phyloP scores from a whole-genome alignment of 768 basidiomycete species.

The Cubamyces sp. region DNA sequence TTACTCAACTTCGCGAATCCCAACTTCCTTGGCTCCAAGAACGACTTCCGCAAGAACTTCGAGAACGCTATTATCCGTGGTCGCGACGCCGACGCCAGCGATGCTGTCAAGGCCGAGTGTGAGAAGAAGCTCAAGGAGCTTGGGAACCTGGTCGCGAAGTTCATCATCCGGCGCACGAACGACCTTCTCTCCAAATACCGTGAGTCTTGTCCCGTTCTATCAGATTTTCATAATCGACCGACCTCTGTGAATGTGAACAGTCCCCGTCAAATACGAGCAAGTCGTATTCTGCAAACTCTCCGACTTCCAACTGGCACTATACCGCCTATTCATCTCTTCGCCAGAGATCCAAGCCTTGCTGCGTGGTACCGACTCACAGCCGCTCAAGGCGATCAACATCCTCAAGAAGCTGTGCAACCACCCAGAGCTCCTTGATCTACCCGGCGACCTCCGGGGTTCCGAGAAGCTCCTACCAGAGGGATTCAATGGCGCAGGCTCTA shows the following conservation, averaged over 20 bases:
- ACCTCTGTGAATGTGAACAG: slow-evolving; percentile 44
- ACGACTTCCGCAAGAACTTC: slow-evolving; percentile 94
- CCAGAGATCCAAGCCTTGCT: slow-evolving; percentile 91
- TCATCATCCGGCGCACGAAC: slow-evolving; percentile 94
- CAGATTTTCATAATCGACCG: not conserved
- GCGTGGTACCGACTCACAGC: slow-evolving; percentile 86
- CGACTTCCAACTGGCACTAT: slow-evolving; percentile 81
- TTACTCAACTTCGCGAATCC: slow-evolving; percentile 93
- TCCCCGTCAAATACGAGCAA: slow-evolving; percentile 99
- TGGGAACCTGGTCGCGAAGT: slow-evolving; percentile 83
- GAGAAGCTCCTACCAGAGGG: slow-evolving; percentile 82
- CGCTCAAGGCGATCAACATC: slow-evolving; percentile 94
- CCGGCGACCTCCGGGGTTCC: slow-evolving; percentile 81
- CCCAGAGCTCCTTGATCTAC: slow-evolving; percentile 86
- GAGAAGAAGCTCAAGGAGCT: slow-evolving; percentile 93
- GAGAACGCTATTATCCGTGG: slow-evolving; percentile 91
- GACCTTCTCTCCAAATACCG: slow-evolving; percentile 94
- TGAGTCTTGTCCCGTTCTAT: slow-evolving; percentile 44
- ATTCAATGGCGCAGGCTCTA: slow-evolving; percentile 61
- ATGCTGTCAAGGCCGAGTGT: slow-evolving; percentile 73
- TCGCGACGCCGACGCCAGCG: slow-evolving; percentile 85
- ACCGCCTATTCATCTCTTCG: slow-evolving; percentile 89
- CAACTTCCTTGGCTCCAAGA: slow-evolving; percentile 83
- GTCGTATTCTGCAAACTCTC: slow-evolving; percentile 92
- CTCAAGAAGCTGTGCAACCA: slow-evolving; percentile 96